These are phyloP conservation scores for Peronospora farinosa DNA, from an alignment of 352 stramenopile species.

Conservation along the genomic window DNA sequence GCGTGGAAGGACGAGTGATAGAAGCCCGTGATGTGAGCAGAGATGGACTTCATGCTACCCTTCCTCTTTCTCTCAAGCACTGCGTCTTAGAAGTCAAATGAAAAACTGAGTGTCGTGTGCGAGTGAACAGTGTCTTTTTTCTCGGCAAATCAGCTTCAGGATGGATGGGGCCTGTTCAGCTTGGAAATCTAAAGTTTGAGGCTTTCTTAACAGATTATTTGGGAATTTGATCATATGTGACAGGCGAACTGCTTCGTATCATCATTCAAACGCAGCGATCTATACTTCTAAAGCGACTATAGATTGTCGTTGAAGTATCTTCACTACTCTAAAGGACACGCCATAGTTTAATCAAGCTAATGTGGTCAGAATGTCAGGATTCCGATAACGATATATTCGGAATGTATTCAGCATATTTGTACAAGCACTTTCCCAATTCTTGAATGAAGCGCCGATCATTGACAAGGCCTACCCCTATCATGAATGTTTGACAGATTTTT, in stretches of 20 bases:
- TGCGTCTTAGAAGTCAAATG: background rate
- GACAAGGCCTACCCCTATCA: too few relatives aligned
- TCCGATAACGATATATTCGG: too few relatives aligned
- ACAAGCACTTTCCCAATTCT: too few relatives aligned
- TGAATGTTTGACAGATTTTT: too few relatives aligned
- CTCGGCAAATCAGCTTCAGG: background rate
- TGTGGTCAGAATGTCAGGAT: too few relatives aligned
- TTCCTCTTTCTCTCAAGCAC: background rate
- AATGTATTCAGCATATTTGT: too few relatives aligned
- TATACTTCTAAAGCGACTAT: too few relatives aligned
- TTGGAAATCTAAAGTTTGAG: background rate
- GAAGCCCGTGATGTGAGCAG: constrained; percentile 47
- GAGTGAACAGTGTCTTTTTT: background rate
- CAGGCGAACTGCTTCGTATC: background rate
- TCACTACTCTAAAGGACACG: too few relatives aligned
- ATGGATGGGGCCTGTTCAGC: background rate
- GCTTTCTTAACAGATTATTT: background rate
- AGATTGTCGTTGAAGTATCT: too few relatives aligned
- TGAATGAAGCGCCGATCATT: too few relatives aligned
- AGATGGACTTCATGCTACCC: constrained; percentile 26
- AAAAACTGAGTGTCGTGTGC: background rate
- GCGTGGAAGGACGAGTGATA: constrained; percentile 38
- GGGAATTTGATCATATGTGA: background rate
- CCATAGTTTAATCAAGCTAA: too few relatives aligned
- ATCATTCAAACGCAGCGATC: too few relatives aligned